phyloP scores from a whole-genome alignment of 2,329 filamentous ascomycete genomes.

The Phialophora tarda region DNA sequence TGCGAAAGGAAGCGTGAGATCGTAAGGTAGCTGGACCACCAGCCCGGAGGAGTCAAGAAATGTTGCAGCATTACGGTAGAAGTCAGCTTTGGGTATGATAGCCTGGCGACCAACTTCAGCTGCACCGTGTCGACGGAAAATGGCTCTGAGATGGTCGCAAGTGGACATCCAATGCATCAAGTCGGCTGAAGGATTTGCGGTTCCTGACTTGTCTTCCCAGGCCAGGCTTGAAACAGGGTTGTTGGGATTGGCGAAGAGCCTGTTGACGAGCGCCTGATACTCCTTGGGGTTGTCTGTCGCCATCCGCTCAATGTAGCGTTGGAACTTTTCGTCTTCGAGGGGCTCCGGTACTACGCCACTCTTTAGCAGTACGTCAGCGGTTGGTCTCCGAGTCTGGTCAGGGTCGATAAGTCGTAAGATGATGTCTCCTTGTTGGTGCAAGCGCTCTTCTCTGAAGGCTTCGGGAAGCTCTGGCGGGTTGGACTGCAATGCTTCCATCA shows the following conservation, averaged over 20 bases:
- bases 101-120: conserved; percentile 76
- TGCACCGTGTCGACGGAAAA: conserved; percentile 89
- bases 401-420: conserved; percentile 81
- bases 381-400: conserved; percentile 80
- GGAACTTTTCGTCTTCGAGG: conserved; percentile 89
- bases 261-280: conserved; percentile 35
- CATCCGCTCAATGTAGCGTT: conserved; percentile 78
- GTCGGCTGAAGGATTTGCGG: conserved; percentile 51
- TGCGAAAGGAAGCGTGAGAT: conserved; percentile 87
- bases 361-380: conserved; percentile 78
- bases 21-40: conserved; percentile 85
- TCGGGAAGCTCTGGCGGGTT: conserved; percentile 70
- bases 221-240: conserved; percentile 33
- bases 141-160: conserved; percentile 72
- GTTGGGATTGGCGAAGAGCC: conserved; percentile 32
- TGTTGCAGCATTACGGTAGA: conserved; percentile 76
- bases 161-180: conserved; percentile 74
- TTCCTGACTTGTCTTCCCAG: conserved; percentile 33
- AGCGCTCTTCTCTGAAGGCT: conserved; percentile 64
- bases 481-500: conserved; percentile 61
- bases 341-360: conserved; percentile 87
- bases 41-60: conserved; percentile 82
- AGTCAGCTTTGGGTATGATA: conserved; percentile 79
- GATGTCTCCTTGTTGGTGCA: conserved; percentile 70
- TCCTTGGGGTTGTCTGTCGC: conserved; percentile 84